Evolutionary conservation across 371 early-diverging fungal genomes (phyloP).

Genomic region (Dichotomocladium elegans): DNA sequence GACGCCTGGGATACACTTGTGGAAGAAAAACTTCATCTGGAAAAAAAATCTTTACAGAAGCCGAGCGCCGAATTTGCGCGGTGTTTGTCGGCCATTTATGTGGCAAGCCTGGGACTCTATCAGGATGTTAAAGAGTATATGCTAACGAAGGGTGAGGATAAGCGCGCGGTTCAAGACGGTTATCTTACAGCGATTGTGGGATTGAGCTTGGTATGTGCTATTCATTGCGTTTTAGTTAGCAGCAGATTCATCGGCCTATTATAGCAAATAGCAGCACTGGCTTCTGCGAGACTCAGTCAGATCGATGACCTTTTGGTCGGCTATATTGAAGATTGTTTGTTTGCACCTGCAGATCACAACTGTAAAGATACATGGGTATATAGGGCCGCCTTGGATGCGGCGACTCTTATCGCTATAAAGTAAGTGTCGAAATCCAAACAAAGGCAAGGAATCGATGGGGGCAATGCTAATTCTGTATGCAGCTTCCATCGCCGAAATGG

Average conservation of each 20-base stretch:
- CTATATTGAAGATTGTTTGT: slow-evolving; percentile 52
- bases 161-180: no score
- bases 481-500: slow-evolving; percentile 46
- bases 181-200: slow-evolving; percentile 64
- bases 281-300: slow-evolving; percentile 55
- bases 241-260: neutral
- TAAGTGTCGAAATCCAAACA: slow-evolving; percentile 12
- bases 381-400: slow-evolving; percentile 53
- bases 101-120: slow-evolving; percentile 54
- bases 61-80: neutral
- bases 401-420: slow-evolving; percentile 57
- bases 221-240: neutral
- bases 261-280: slow-evolving; percentile 57
- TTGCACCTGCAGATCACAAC: slow-evolving; percentile 22
- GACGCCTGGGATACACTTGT: no score
- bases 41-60: no score
- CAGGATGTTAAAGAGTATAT: slow-evolving; percentile 46
- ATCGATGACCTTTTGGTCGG: slow-evolving; percentile 59
- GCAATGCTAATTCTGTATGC: neutral
- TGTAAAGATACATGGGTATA: slow-evolving; percentile 48
- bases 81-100: slow-evolving; percentile 29
- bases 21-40: neutral
- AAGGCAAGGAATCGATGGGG: neutral
- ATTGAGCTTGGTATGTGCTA: slow-evolving; percentile 54
- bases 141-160: slow-evolving; percentile 38